Percentiles rank a stretch among this genome's conserved stretches.
These are phyloP conservation scores for Rubroboletus satanas DNA, from an alignment of 768 basidiomycete genomes.

Conservation along the genomic window DNA sequence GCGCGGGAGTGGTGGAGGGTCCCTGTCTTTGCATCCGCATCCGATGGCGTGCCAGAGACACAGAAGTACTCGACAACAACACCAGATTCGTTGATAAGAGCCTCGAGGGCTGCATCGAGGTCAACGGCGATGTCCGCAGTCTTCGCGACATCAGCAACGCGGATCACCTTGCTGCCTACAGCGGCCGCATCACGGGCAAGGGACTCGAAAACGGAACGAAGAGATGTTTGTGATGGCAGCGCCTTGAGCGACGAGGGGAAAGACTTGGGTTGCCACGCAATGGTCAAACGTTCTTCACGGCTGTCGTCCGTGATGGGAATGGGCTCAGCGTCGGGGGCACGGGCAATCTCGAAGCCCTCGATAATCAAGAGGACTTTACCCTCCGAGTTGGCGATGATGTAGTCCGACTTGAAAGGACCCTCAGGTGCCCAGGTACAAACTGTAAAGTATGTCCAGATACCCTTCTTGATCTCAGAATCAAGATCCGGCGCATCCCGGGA, in stretches of 20 bases:
- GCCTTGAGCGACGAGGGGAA: constrained; percentile 21
- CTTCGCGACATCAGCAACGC: constrained; percentile 24
- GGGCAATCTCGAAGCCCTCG: constrained; percentile 33
- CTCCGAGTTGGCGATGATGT: constrained; percentile 27
- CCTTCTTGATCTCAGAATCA: constrained; percentile 27
- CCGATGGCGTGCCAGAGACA: constrained; percentile 14
- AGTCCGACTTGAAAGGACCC: constrained; percentile 24
- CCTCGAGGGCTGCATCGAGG: constrained; percentile 15
- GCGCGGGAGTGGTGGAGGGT: constrained; percentile 9
- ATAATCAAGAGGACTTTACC: constrained; percentile 33
- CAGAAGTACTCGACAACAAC: constrained; percentile 19
- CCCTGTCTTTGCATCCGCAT: constrained; percentile 24
- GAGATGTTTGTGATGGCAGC: neutral
- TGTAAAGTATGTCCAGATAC: constrained; percentile 30
- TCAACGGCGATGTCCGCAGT: constrained; percentile 15
- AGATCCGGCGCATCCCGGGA: constrained; percentile 21
- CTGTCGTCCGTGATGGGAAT: constrained; percentile 23
- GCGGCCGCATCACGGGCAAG: constrained; percentile 15
- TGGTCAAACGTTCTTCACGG: constrained; percentile 30
- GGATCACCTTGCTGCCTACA: constrained; percentile 21
- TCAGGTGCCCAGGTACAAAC: constrained; percentile 20
- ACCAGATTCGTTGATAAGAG: constrained; percentile 13
- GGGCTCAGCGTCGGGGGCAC: constrained; percentile 28
- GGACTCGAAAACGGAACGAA: constrained; percentile 16
- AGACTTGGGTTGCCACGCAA: constrained; percentile 29